Evolutionary conservation across 768 basidiomycete species (phyloP).

Genomic region (Daedalea quercina): DNA sequence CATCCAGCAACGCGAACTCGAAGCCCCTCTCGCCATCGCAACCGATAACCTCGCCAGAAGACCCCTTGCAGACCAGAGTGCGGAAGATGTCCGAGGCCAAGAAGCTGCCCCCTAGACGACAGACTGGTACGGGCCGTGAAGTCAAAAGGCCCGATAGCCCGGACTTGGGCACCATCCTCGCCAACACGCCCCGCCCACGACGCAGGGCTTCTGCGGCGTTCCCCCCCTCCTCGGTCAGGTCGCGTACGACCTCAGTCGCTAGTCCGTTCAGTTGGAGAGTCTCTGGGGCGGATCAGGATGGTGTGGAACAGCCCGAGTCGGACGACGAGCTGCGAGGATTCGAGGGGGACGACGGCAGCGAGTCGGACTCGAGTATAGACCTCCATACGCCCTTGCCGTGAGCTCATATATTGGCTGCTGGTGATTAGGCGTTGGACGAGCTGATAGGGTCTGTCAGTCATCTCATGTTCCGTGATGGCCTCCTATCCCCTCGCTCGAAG

Average conservation of each 20-base stretch:
- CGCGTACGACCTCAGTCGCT: conserved; percentile 11
- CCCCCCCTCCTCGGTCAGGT: conserved; percentile 4
- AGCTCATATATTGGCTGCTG: conserved; percentile 10
- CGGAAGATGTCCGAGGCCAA: conserved; percentile 2
- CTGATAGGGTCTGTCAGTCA: conserved; percentile 19
- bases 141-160: conserved; percentile 21
- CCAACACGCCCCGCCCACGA: conserved; percentile 25
- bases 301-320: conserved; percentile 1
- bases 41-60: conserved; percentile 4
- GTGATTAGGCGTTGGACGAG: neutral
- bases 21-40: neutral
- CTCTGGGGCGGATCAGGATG: conserved; percentile 12
- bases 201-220: conserved; percentile 17
- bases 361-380: conserved; percentile 32
- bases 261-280: conserved; percentile 7
- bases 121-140: neutral
- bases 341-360: conserved; percentile 23
- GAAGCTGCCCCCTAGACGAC: neutral
- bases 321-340: conserved; percentile 10
- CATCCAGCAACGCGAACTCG: conserved; percentile 11
- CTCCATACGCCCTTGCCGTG: conserved; percentile 34
- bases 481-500: conserved; percentile 34
- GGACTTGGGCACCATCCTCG: conserved; percentile 26
- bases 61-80: conserved; percentile 3
- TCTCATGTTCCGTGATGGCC: conserved; percentile 34